Conservation (phyloP, 2,329 filamentous ascomycete species). For the Sarocladiaceae sp. region DNA sequence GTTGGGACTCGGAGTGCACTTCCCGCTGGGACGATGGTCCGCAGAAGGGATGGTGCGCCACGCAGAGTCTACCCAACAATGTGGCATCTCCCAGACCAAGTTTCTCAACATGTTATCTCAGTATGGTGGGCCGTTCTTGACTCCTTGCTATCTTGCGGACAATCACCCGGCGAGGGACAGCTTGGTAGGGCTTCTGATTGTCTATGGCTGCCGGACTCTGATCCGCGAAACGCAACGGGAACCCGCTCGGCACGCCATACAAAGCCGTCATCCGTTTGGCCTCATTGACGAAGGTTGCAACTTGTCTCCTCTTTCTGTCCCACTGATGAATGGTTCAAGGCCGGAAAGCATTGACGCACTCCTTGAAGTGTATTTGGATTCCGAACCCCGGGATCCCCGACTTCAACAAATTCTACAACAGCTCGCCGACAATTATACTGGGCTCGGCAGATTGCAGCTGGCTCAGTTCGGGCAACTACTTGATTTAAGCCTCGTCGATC, state of each 20-base stretch:
- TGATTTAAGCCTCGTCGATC: background rate
- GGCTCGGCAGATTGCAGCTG: background rate
- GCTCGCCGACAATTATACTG: background rate
- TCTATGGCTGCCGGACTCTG: background rate
- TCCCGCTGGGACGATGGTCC: background rate
- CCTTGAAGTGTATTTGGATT: background rate
- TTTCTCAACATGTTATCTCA: background rate
- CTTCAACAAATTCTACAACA: background rate
- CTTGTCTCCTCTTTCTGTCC: background rate
- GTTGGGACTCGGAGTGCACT: no score
- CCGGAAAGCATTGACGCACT: background rate
- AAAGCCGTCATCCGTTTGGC: background rate
- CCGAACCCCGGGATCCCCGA: background rate
- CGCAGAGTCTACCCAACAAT: background rate
- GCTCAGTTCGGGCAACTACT: background rate
- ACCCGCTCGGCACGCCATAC: background rate
- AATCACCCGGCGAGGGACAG: background rate
- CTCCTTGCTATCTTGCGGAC: background rate
- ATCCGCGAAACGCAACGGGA: background rate
- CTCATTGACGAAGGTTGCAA: background rate
- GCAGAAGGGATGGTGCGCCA: background rate
- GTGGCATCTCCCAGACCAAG: background rate
- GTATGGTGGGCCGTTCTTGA: background rate
- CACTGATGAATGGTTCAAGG: no score
- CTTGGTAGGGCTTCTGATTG: background rate